These are phyloP conservation scores for Cerrena zonata DNA, from an alignment of 1,284 basidiomycete species.

Conservation along the genomic window DNA sequence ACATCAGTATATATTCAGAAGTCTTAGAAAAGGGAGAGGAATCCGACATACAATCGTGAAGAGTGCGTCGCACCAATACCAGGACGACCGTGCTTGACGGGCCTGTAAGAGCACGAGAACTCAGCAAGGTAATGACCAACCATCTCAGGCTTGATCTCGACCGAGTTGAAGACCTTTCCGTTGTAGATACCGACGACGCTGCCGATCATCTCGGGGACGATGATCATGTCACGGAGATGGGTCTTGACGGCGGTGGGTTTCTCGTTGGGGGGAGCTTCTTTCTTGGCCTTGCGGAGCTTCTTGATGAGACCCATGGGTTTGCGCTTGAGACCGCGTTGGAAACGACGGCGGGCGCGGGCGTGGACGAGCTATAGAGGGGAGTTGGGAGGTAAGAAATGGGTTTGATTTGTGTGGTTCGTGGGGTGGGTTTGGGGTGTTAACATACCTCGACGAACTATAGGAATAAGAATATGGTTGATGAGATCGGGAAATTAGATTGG, in stretches of 20 bases:
- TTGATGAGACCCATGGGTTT: constrained; percentile 98
- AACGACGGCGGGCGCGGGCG: constrained; percentile 96
- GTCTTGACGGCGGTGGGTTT: constrained; percentile 99
- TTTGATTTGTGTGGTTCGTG: not conserved
- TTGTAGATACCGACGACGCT: constrained; percentile 96
- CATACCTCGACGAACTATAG: constrained; percentile 70
- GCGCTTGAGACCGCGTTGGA: constrained; percentile 98
- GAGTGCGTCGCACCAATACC: constrained; percentile 50
- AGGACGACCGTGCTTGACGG: constrained; percentile 98
- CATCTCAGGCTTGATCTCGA: constrained; percentile 99
- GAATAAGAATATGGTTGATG: not conserved
- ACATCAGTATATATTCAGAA: constrained; percentile 9
- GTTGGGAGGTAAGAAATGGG: constrained; percentile 1
- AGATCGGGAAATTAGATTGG: not conserved
- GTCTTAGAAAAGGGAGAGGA: not conserved
- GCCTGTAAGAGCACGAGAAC: constrained; percentile 91
- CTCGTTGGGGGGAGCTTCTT: constrained; percentile 95
- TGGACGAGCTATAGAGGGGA: constrained; percentile 77
- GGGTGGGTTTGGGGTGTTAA: constrained; percentile 8
- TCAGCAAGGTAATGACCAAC: constrained; percentile 98
- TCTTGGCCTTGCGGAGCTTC: constrained; percentile 99
- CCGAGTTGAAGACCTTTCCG: constrained; percentile 93
- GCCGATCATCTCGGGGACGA: constrained; percentile 99
- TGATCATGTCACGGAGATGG: constrained; percentile 98
- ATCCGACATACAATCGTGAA: constrained; percentile 59